phyloP scores from a whole-genome alignment of 768 basidiomycete species.

The Erythrobasidium yunnanense region DNA sequence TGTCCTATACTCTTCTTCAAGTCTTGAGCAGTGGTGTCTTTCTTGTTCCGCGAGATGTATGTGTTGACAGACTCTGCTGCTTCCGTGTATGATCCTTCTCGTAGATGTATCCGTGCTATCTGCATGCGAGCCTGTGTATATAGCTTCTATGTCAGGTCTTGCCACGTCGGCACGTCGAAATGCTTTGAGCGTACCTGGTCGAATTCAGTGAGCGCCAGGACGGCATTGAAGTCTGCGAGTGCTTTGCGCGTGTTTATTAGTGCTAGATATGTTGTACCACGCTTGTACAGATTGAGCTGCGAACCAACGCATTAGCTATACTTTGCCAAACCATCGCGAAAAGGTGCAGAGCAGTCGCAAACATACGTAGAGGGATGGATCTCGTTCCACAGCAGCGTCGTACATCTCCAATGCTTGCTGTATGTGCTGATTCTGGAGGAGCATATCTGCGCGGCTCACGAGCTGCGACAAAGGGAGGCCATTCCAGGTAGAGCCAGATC shows the following conservation, averaged over 20 bases:
- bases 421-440: background rate
- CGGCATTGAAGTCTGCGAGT: constrained; percentile 29
- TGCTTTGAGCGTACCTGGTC: constrained; percentile 24
- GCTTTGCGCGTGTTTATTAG: constrained; percentile 23
- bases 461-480: constrained; percentile 19
- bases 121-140: constrained; percentile 23
- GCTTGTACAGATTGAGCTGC: constrained; percentile 27
- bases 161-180: background rate
- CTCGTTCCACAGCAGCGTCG: background rate
- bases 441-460: background rate
- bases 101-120: constrained; percentile 15
- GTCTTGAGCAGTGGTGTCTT: background rate
- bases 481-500: too few relatives aligned
- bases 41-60: constrained; percentile 2
- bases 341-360: background rate
- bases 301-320: background rate
- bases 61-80: background rate
- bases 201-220: constrained; percentile 28
- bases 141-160: background rate
- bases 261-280: constrained; percentile 26
- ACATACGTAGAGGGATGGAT: constrained; percentile 22
- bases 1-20: background rate
- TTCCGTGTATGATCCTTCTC: background rate
- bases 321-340: background rate
- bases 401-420: constrained; percentile 22